Evolutionary conservation across 2,329 filamentous ascomycete species (phyloP).

Genomic region (Pseudovirgaria hyperparasitica): DNA sequence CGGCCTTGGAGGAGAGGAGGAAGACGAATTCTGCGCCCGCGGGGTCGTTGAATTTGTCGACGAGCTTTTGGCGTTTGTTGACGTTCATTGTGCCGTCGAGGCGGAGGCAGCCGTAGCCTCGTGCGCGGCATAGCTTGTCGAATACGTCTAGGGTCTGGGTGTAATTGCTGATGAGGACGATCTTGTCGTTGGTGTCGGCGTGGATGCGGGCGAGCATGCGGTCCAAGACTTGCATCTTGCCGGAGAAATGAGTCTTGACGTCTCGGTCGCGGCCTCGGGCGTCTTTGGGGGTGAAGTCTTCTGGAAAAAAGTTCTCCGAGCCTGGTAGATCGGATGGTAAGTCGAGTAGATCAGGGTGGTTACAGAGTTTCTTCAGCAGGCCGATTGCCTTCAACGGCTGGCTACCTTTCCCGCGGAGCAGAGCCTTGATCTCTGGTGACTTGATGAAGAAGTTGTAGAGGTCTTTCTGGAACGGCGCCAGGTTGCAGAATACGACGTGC

Average conservation of each 20-base stretch:
- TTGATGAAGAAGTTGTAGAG: conserved; percentile 97
- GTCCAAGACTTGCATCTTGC: conserved; percentile 97
- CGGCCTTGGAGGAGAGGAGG: conserved; percentile 90
- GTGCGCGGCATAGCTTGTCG: conserved; percentile 73
- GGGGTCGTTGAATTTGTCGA: conserved; percentile 95
- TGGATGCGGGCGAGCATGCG: conserved; percentile 94
- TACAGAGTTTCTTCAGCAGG: conserved; percentile 95
- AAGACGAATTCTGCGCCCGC: conserved; percentile 86
- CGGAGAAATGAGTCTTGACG: conserved; percentile 89
- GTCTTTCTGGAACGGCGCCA: conserved; percentile 82
- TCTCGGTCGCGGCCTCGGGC: conserved; percentile 80
- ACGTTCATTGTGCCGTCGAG: conserved; percentile 97
- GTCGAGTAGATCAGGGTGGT: conserved; percentile 87
- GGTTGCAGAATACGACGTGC: conserved; percentile 95
- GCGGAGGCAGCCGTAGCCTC: conserved; percentile 73
- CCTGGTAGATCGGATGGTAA: conserved; percentile 75
- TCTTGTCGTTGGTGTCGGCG: conserved; percentile 96
- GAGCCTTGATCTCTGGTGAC: conserved; percentile 83
- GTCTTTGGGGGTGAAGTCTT: conserved; percentile 82
- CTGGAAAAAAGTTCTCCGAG: conserved; percentile 67
- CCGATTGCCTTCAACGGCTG: conserved; percentile 95
- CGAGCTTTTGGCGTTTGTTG: conserved; percentile 90
- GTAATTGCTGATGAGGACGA: conserved; percentile 97
- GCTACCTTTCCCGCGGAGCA: conserved; percentile 85
- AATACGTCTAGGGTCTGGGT: conserved; percentile 94